Conservation (phyloP, 371 early-diverging fungal species). For the Syncephalastrum sp. region DNA sequence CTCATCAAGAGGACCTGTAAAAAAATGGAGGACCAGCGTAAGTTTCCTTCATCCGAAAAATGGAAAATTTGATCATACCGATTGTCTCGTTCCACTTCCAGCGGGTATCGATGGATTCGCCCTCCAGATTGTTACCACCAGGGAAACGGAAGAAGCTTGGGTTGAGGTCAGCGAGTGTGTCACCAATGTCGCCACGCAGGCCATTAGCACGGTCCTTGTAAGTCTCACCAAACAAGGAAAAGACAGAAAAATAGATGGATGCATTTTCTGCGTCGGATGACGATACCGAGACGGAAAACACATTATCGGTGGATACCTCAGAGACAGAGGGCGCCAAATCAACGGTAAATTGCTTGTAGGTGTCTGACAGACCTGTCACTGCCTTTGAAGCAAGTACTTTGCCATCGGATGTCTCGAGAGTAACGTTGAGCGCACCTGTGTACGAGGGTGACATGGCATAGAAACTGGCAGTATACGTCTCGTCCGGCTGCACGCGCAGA, state of each 20-base stretch:
- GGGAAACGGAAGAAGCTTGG: constrained; percentile 31
- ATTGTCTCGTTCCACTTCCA: constrained; percentile 31
- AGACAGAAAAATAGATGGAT: constrained; percentile 22
- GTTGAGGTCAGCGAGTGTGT: constrained; percentile 14
- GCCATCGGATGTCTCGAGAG: constrained; percentile 13
- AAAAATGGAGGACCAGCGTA: no score
- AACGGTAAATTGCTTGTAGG: constrained; percentile 16
- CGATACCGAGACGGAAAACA: constrained; percentile 14
- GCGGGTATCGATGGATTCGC: constrained; percentile 11
- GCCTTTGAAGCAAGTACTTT: constrained; percentile 7
- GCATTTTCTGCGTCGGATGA: constrained; percentile 9
- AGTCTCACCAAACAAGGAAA: constrained; percentile 27
- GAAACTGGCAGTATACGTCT: constrained; percentile 19
- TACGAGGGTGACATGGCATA: constrained; percentile 18
- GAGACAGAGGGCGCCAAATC: constrained; percentile 11
- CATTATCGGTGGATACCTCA: constrained; percentile 13
- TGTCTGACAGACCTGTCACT: constrained; percentile 9
- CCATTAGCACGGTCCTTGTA: constrained; percentile 24
- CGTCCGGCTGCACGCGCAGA: constrained; percentile 16
- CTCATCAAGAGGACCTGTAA: constrained; percentile 20
- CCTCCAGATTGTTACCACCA: constrained; percentile 29
- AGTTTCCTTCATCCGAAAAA: not conserved
- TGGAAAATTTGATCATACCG: not conserved
- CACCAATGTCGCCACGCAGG: constrained; percentile 22
- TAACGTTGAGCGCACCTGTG: constrained; percentile 18